These are phyloP conservation scores for Salix dunnii DNA, from an alignment of 345 rosid genomes.

Conservation along the genomic window DNA sequence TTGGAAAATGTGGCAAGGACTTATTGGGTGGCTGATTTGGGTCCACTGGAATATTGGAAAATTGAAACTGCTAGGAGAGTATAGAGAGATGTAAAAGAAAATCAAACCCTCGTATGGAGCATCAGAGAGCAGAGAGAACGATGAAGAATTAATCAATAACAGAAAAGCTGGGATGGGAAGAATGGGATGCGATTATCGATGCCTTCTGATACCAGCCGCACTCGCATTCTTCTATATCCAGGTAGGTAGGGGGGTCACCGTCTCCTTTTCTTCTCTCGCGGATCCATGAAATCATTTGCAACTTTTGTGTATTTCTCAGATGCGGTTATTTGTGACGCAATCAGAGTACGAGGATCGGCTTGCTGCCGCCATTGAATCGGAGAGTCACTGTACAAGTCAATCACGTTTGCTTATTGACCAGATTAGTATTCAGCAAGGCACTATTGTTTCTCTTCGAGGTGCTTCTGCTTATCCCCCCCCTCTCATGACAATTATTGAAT, in stretches of 20 bases:
- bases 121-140: not conserved
- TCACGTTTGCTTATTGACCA: slow-evolving; percentile 71
- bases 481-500: not conserved
- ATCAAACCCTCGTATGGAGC: not conserved
- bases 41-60: too few species aligned
- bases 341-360: slow-evolving; percentile 80
- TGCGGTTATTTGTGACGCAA: slow-evolving; percentile 78
- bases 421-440: slow-evolving; percentile 67
- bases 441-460: slow-evolving; percentile 82
- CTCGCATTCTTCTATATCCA: slow-evolving; percentile 74
- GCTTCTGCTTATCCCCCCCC: not conserved
- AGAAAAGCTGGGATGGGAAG: slow-evolving; percentile 34
- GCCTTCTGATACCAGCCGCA: slow-evolving; percentile 75
- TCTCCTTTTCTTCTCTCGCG: not conserved
- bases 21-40: too few species aligned
- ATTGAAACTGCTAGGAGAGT: too few species aligned
- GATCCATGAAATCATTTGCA: not conserved
- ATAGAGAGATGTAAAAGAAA: too few species aligned
- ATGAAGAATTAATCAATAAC: not conserved
- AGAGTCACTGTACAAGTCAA: slow-evolving; percentile 75
- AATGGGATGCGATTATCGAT: slow-evolving; percentile 61
- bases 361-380: slow-evolving; percentile 73
- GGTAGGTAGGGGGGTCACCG: slow-evolving; percentile 31
- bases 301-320: slow-evolving; percentile 25
- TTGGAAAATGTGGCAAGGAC: too few species aligned